These are phyloP conservation scores for Thalassiosira hispida DNA, from an alignment of 352 stramenopile species.

Conservation along the genomic window DNA sequence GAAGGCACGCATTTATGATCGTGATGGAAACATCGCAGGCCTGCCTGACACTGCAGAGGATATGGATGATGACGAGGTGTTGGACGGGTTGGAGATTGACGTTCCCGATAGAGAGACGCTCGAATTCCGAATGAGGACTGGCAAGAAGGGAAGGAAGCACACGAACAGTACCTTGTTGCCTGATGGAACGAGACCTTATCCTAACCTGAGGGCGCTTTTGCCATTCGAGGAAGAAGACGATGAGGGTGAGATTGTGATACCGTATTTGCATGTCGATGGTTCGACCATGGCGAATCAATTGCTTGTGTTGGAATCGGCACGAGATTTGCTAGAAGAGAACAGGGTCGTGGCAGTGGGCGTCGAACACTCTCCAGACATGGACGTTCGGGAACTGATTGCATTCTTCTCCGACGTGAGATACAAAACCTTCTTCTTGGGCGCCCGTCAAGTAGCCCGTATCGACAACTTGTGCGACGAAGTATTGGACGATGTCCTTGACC, in stretches of 20 bases:
- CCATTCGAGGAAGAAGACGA: conserved; percentile 62
- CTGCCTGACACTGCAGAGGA: conserved; percentile 27
- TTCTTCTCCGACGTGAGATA: conserved; percentile 59
- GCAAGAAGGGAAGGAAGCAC: conserved; percentile 4
- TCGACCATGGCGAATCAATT: conserved; percentile 50
- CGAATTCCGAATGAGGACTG: conserved; percentile 35
- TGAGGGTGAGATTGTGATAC: conserved; percentile 53
- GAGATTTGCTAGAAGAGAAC: conserved; percentile 41
- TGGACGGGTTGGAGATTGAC: conserved; percentile 48
- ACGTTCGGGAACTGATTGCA: conserved; percentile 51
- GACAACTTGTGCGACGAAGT: conserved; percentile 67
- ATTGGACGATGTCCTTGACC: conserved; percentile 57
- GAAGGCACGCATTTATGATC: conserved; percentile 60
- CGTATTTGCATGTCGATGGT: conserved; percentile 65
- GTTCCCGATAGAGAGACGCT: conserved; percentile 48
- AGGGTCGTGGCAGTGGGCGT: conserved; percentile 57
- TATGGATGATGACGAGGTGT: conserved; percentile 49
- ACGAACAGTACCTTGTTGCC: conserved; percentile 33
- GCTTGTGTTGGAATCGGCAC: conserved; percentile 42
- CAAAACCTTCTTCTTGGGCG: conserved; percentile 65
- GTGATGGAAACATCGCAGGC: conserved; percentile 56
- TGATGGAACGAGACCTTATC: conserved; percentile 39
- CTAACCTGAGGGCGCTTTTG: conserved; percentile 36
- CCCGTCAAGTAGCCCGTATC: conserved; percentile 53
- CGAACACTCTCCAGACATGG: conserved; percentile 59